Evolutionary conservation across 2,329 filamentous ascomycete genomes (phyloP), one percentile per base, ranked within the genome.

Genomic region (Colletotrichum euphorbiae): DNA sequence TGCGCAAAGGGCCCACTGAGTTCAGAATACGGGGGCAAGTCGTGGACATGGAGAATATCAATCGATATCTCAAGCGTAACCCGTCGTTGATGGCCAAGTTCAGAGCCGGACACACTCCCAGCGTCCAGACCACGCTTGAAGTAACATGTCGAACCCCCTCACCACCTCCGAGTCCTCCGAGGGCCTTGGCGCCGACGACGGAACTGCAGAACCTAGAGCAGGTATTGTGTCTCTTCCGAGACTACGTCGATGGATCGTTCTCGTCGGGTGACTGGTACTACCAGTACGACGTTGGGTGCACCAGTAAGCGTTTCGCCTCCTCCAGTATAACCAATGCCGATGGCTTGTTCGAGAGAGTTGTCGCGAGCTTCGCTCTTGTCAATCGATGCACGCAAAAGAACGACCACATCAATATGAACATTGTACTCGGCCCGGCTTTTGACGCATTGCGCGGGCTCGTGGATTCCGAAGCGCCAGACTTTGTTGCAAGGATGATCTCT

Each of bases 61-160:
- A 76, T 69, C 78, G 80, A 40, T 81, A 81, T 45, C 73, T 81
- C 33, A 78, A 80, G 69, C 74, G 79, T 3, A 81, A 80, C 56
- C 80, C 79, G 5, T 72, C 73, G 1, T 73, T 79, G 9, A 73
- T 79, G 21, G 73, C 76, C 45, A 75, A 74, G 4, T 76, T 77
- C 45, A 73, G 71, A 17, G 75, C 75, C 7, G 77, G 77, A 13
- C 71, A 78, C 13, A 67, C 72, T 3, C 77, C 77, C 28, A 77
- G 72, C 58, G 64, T 73, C 3, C 77, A 79, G 63, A 77, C 77
- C 0, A 70, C 71, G 3, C 62, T 73, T 31, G 77, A 79, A 52
- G 77, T 79, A 11, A 73, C 76, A 51, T 79, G 77, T 40, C 73
- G 72, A 46, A 77, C 77, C 6, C 77, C 77, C 7, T 72, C 72